A percentile compares a stretch with the other conserved stretches of the same genome.
phyloP scores from a whole-genome alignment of 2,329 filamentous ascomycete species.

The Xenoacremonium recifei region DNA sequence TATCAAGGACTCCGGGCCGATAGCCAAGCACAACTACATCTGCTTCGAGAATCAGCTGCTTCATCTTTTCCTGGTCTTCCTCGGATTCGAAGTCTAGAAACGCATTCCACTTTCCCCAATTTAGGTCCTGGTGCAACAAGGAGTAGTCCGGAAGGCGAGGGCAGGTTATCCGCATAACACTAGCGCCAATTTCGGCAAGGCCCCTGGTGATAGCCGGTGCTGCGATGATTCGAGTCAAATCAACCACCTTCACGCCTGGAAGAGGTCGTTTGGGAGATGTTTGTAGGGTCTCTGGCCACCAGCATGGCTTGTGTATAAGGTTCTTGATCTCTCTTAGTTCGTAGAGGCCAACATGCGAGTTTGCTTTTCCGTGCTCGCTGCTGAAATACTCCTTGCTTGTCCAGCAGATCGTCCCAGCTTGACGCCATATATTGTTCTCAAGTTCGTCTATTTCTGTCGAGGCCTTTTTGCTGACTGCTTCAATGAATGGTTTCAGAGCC shows the following conservation, averaged over 20 bases:
- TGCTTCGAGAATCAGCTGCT: conserved; percentile 42
- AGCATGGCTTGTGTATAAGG: conserved; percentile 29
- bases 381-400: neutral
- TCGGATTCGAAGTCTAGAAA: conserved; percentile 38
- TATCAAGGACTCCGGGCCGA: conserved; percentile 45
- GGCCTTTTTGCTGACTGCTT: neutral
- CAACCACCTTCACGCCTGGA: conserved; percentile 46
- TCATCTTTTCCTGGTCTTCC: conserved; percentile 7
- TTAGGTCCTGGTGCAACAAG: conserved; percentile 42
- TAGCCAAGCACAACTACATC: conserved; percentile 52
- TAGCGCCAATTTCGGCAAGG: conserved; percentile 45
- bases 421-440: neutral
- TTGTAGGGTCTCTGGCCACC: conserved; percentile 38
- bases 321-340: neutral
- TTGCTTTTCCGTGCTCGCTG: conserved; percentile 2
- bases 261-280: conserved; percentile 39
- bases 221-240: conserved; percentile 47
- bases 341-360: neutral
- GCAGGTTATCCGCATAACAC: conserved; percentile 43
- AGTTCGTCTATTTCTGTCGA: neutral
- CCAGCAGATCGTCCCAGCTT: conserved; percentile 1
- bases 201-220: conserved; percentile 41
- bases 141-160: conserved; percentile 39
- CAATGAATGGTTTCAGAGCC: too few relatives aligned
- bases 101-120: conserved; percentile 49